Base-by-base conservation (phyloP, 202 grass and related monocot species). In the Digitaria exilis region DNA sequence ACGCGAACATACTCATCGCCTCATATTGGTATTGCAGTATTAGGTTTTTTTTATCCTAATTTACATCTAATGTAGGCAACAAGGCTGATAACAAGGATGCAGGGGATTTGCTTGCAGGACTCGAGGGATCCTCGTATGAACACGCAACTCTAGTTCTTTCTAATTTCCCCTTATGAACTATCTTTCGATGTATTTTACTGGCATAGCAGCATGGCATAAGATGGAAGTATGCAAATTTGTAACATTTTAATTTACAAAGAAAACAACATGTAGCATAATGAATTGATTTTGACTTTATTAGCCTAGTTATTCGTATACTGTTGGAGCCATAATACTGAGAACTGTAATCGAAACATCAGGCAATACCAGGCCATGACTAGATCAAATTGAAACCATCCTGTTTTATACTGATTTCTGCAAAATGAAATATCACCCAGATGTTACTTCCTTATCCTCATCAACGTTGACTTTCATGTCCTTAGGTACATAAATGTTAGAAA, bases 51-150 rank as follows among this genome's bases (percentile, higher is more conserved):
- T 89, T 7, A n/a, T 88, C 31, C 59, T 87, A 62, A 84, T 63
- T 77, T 86, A 4, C 69, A 42, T 77, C 58, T 83, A 5, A 43
- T 82, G 79, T 78, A 99, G 96, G 88, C 67, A 88, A 87, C 77
- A 99, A 91, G 48, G 30, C 75, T 63, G 96, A 96, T 80, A 99
- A 92, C 81, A 94, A 96, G 78, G 96, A 99, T 67, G 76, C 86
- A 26, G 89, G 87, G 29, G 93, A 96, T 87, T 75, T 88, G 28
- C 82, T 87, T 8, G 82, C 84, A 5, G 93, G 87, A 89, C 88
- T 92, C 51, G 96, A 99, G 81, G 94, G 65, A 61, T 94, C 96
- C 50, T 88, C 93, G 96, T 99, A 99, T 71, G 96, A 89, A 87
- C 78, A 80, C 18, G 67, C 21, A 50, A 67, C 6, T 58, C 25